Evolutionary conservation across 2,329 filamentous ascomycete species (phyloP), one percentile per base, ranked within the genome.

Genomic region (Aspergillus udagawae): DNA sequence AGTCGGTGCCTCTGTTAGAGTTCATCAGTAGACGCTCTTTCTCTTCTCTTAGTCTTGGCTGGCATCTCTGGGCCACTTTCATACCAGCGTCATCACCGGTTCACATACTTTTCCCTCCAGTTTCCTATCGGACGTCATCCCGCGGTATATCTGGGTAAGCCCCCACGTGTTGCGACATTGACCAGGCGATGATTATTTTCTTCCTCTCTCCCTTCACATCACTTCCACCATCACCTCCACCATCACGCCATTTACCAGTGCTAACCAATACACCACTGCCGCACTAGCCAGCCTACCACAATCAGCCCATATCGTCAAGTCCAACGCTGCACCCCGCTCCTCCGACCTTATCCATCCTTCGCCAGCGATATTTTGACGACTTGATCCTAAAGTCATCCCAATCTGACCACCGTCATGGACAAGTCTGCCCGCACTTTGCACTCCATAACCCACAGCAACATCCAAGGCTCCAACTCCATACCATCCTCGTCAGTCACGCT

Each of bases 81-180:
- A 51, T 48, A 48, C 29, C 52, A 32, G 53, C 56, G 58, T 61
- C 60, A 61, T 56, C 57, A 21, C 42, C 32, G 42, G 42, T 23
- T 45, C 21, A 12, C 1, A 45, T 45, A 45, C 42, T 45, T 45
- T 45, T 45, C 54, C 44, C 45, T 27, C 44, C 45, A 52, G 41
- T 14, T 57, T 6, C 44, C 23, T 63, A 42, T 56, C 57, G 59
- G 60, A 67, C 63, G 65, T 66, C 61, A 66, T 67, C 53, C 63
- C 56, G 58, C 60, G 59, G 57, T 56, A 29, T 48, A 49, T 56
- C 50, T 54, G 48, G 44, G 25, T 41, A 42, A 47, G 48, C 64
- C 65, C 44, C 61, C 64, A 67, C 63, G 62, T 63, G 59, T 60
- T 54, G 53, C 32, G 32, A 38, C 32, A 17, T 38, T 38, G 32